These are phyloP conservation scores for Hawksworthiomyces lignivorus DNA, from an alignment of 2,329 filamentous ascomycete species.

Conservation along the genomic window DNA sequence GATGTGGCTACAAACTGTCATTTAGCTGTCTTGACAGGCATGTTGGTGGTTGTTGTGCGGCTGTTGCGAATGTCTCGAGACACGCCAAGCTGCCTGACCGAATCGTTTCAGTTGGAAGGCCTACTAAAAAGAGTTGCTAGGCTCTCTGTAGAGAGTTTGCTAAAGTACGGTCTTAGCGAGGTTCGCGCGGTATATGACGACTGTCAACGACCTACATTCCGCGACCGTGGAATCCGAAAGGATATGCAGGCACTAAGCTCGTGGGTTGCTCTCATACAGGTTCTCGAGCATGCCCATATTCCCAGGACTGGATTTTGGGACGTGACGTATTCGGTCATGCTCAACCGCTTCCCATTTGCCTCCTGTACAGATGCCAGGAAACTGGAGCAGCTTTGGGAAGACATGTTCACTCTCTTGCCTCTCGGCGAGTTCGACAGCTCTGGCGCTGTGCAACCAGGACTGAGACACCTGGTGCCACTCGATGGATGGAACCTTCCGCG, in stretches of 20 bases:
- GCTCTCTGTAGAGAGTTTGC: slow-evolving; percentile 31
- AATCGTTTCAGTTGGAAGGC: slow-evolving; percentile 40
- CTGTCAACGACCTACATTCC: slow-evolving; percentile 34
- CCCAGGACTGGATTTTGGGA: slow-evolving; percentile 55
- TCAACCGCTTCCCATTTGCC: slow-evolving; percentile 23
- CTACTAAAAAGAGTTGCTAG: slow-evolving; percentile 36
- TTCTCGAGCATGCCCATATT: slow-evolving; percentile 42
- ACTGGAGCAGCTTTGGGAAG: slow-evolving; percentile 51
- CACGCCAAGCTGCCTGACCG: slow-evolving; percentile 21
- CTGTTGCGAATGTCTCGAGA: slow-evolving; percentile 36
- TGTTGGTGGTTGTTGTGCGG: slow-evolving; percentile 30
- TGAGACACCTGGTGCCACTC: slow-evolving; percentile 28
- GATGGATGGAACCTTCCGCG: slow-evolving; percentile 58
- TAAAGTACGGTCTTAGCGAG: slow-evolving; percentile 33
- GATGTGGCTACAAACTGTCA: slow-evolving; percentile 17
- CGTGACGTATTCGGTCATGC: slow-evolving; percentile 37
- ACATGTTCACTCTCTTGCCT: slow-evolving; percentile 53
- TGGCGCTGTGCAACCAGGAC: slow-evolving; percentile 38
- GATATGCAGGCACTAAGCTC: slow-evolving; percentile 39
- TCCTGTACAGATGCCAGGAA: slow-evolving; percentile 33
- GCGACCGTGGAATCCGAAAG: slow-evolving; percentile 45
- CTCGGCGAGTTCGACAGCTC: slow-evolving; percentile 50
- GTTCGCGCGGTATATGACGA: slow-evolving; percentile 40
- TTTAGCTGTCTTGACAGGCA: slow-evolving; percentile 23
- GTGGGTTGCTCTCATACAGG: slow-evolving; percentile 52